Evolutionary conservation across 306 rosid species (phyloP).

Genomic region (Vachellia collinsii): DNA sequence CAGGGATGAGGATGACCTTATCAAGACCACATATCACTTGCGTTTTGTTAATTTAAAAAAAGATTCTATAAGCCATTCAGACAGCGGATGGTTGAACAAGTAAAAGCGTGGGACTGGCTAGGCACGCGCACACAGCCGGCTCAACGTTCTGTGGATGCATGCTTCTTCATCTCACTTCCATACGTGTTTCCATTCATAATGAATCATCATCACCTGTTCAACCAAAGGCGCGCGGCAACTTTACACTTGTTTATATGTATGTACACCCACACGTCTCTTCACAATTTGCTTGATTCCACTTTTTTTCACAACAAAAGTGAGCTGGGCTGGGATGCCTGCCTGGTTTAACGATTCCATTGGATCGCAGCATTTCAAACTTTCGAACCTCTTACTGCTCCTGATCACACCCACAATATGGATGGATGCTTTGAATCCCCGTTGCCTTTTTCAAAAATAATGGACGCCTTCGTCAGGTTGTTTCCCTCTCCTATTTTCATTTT

Average conservation of each 20-base stretch:
- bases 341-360: not conserved
- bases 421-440: not conserved
- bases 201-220: not conserved
- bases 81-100: not conserved
- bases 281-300: not conserved
- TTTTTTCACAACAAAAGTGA: too few species aligned
- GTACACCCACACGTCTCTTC: not conserved
- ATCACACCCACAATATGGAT: not conserved
- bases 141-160: not conserved
- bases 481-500: too few species aligned
- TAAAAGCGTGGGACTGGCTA: not conserved
- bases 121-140: too few species aligned
- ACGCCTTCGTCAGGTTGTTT: too few species aligned
- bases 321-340: not conserved
- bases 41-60: not conserved
- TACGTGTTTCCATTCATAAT: not conserved
- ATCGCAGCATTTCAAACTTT: not conserved
- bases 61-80: not conserved
- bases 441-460: too few species aligned
- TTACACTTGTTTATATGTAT: not conserved
- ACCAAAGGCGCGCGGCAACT: not conserved
- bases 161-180: slow-evolving; percentile 26
- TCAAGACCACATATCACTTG: not conserved
- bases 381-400: too few species aligned
- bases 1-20: not conserved